Evolutionary conservation across 1,139 yeast genomes (phyloP).

Genomic region (Pichia terricola): DNA sequence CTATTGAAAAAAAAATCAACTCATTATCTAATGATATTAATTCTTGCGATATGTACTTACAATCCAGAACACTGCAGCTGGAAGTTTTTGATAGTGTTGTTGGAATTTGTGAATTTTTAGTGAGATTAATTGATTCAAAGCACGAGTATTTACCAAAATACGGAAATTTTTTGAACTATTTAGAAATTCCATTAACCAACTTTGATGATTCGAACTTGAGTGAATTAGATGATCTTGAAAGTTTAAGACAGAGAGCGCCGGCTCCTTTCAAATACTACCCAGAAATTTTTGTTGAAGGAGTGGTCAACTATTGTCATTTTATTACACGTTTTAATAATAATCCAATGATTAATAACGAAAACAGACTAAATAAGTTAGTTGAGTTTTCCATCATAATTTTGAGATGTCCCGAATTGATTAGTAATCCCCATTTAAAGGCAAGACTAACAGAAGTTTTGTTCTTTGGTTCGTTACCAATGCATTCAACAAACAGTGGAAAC

Average conservation of each 20-base stretch:
- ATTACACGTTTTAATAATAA: constrained; percentile 49
- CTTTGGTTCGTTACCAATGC: constrained; percentile 57
- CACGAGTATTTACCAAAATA: constrained; percentile 49
- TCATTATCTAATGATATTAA: constrained; percentile 37
- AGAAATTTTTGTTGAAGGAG: constrained; percentile 76
- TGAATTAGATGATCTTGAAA: constrained; percentile 64
- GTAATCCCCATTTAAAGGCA: constrained; percentile 90
- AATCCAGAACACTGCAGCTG: constrained; percentile 43
- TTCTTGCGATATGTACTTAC: constrained; percentile 52
- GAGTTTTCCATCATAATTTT: constrained; percentile 66
- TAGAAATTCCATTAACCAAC: constrained; percentile 58
- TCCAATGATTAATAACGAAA: constrained; percentile 46
- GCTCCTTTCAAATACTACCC: constrained; percentile 80
- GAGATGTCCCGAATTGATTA: constrained; percentile 77
- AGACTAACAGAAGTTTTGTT: constrained; percentile 73
- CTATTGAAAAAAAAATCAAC: constrained; percentile 19
- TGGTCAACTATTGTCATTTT: constrained; percentile 64
- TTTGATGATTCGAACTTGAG: constrained; percentile 35
- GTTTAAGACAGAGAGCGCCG: constrained; percentile 54
- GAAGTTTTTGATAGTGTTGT: constrained; percentile 68
- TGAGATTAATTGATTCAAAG: constrained; percentile 61
- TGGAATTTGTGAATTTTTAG: constrained; percentile 66
- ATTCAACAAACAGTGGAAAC: constrained; percentile 12
- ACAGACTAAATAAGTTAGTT: constrained; percentile 48
- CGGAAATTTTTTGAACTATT: constrained; percentile 19